Conservation (phyloP, 2,329 filamentous ascomycete species). For the Graphilbum ipis-grandicollis region DNA sequence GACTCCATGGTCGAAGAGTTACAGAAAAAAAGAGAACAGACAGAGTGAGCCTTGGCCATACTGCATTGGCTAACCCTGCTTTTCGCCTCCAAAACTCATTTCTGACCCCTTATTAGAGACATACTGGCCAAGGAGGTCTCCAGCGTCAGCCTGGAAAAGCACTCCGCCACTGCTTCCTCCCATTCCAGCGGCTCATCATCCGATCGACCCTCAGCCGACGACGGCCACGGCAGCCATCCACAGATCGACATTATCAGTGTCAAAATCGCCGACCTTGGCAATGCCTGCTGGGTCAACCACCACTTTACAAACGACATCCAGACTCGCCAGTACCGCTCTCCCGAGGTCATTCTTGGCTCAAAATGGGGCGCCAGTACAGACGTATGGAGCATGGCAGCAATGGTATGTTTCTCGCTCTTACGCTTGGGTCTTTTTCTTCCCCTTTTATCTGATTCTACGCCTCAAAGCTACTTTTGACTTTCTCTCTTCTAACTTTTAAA, state of each 20-base stretch:
- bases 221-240: constrained; percentile 36
- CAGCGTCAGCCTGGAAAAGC: constrained; percentile 80
- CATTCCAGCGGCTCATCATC: constrained; percentile 21
- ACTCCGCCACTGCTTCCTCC: constrained; percentile 12
- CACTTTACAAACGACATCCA: constrained; percentile 99
- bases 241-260: constrained; percentile 72
- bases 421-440: not conserved
- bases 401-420: constrained; percentile 44
- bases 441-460: not conserved
- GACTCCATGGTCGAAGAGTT: constrained; percentile 31
- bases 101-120: constrained; percentile 37
- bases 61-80: too few relatives aligned
- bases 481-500: constrained; percentile 1
- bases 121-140: constrained; percentile 85
- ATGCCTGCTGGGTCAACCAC: constrained; percentile 96
- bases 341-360: constrained; percentile 86
- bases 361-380: constrained; percentile 99
- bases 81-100: not conserved
- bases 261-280: constrained; percentile 96
- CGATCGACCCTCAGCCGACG: constrained; percentile 43
- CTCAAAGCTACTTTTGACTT: constrained; percentile 1
- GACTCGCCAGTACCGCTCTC: constrained; percentile 89
- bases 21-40: constrained; percentile 79
- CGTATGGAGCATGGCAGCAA: constrained; percentile 98
- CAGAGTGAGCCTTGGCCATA: constrained; percentile 49